These are phyloP conservation scores for Cornus suecica DNA, from an alignment of 148 eudicot genomes.

Conservation along the genomic window DNA sequence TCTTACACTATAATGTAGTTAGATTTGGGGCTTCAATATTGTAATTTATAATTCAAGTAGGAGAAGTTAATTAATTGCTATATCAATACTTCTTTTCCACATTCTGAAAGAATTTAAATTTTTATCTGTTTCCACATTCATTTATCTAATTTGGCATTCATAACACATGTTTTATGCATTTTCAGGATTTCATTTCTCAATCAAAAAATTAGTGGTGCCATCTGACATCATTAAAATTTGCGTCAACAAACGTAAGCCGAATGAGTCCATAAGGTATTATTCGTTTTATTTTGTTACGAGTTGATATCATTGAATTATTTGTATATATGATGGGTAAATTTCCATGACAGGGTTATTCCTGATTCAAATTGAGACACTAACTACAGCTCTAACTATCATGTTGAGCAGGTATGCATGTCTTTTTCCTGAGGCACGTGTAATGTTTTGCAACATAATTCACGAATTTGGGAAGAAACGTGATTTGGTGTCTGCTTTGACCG, in stretches of 20 bases:
- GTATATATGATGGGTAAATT: neutral
- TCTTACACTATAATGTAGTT: neutral
- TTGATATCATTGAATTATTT: neutral
- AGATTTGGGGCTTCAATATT: neutral
- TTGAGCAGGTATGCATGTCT: slow-evolving; percentile 69
- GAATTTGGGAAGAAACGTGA: slow-evolving; percentile 87
- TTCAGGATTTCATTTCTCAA: slow-evolving; percentile 58
- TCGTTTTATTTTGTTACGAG: neutral
- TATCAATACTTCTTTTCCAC: neutral
- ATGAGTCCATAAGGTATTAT: slow-evolving; percentile 68
- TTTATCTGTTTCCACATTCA: no score
- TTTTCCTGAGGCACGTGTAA: slow-evolving; percentile 50
- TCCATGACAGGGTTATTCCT: neutral
- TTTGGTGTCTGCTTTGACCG: slow-evolving; percentile 61
- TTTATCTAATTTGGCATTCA: no score
- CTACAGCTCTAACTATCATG: slow-evolving; percentile 1
- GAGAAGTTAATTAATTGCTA: neutral
- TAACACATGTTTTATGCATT: slow-evolving; percentile 12
- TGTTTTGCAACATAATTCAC: slow-evolving; percentile 64
- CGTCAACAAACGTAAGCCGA: slow-evolving; percentile 44
- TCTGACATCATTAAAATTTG: slow-evolving; percentile 54
- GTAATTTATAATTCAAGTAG: neutral
- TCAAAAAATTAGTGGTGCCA: slow-evolving; percentile 54
- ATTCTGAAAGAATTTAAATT: neutral
- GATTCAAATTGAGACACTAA: neutral